phyloP scores from a whole-genome alignment of 257 asterid genomes.

The Primulina huaijiensis region DNA sequence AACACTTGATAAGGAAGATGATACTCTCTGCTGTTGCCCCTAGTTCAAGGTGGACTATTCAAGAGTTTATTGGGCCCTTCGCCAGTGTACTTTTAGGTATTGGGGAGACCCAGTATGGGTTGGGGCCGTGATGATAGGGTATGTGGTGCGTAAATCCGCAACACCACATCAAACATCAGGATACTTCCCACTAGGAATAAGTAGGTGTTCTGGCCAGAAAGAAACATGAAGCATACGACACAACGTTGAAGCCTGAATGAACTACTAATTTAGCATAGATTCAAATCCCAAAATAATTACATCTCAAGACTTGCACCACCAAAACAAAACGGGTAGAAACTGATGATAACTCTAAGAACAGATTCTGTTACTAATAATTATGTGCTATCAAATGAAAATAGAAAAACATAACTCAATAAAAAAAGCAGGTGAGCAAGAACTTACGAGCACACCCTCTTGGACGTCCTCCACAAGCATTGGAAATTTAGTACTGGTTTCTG shows the following conservation, averaged over 20 bases:
- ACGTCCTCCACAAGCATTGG: constrained; percentile 94
- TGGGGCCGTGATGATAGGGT: background rate
- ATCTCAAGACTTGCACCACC: background rate
- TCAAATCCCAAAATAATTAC: background rate
- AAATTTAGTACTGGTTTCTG: constrained; percentile 55
- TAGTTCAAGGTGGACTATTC: background rate
- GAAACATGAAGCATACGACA: background rate
- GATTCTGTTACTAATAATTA: background rate
- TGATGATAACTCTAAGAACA: background rate
- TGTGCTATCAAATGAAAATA: constrained; percentile 9
- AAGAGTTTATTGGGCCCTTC: background rate
- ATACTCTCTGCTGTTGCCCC: background rate
- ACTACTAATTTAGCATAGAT: background rate
- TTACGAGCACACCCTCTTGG: constrained; percentile 87
- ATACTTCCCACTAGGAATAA: background rate
- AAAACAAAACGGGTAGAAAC: background rate
- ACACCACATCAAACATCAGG: background rate
- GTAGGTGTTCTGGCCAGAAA: background rate
- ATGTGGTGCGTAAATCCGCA: background rate
- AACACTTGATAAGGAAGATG: background rate
- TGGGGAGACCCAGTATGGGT: background rate
- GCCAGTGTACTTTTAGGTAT: background rate
- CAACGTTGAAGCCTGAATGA: background rate
- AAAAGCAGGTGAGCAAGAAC: constrained; percentile 25
- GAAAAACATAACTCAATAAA: background rate